phyloP scores from a whole-genome alignment of 345 rosid genomes.

The Aquilaria sinensis region DNA sequence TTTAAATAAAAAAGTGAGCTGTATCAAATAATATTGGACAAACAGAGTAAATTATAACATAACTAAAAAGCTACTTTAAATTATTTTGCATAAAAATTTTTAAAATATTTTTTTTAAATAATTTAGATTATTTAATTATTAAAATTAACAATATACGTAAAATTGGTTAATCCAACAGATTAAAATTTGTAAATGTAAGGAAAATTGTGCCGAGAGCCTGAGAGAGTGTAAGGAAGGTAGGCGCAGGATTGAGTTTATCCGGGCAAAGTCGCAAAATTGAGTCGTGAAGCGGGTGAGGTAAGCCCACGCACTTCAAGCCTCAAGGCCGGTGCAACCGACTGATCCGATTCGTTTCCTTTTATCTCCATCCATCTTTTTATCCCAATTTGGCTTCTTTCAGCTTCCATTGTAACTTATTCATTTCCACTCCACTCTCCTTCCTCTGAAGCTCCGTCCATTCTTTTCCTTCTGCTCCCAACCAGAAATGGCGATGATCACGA shows the following conservation, averaged over 20 bases:
- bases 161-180: neutral
- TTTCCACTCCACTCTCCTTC: neutral
- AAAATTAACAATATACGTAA: too few relatives aligned
- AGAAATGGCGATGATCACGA: conserved; percentile 25
- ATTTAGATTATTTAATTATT: too few relatives aligned
- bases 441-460: neutral
- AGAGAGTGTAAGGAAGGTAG: neutral
- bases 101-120: too few relatives aligned
- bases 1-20: too few relatives aligned
- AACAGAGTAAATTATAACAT: too few relatives aligned
- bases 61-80: too few relatives aligned
- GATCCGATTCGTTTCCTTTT: neutral
- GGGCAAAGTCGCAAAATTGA: neutral
- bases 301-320: conserved; percentile 12
- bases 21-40: too few relatives aligned
- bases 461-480: neutral
- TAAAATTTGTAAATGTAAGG: too few relatives aligned
- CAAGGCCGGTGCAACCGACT: neutral
- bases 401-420: neutral
- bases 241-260: neutral
- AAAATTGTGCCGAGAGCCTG: neutral
- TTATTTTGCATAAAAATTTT: too few relatives aligned
- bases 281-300: neutral
- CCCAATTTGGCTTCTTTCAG: neutral
- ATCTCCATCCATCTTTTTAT: neutral